These are phyloP conservation scores for Castanospermum australe DNA, from an alignment of 306 rosid species.

Conservation along the genomic window DNA sequence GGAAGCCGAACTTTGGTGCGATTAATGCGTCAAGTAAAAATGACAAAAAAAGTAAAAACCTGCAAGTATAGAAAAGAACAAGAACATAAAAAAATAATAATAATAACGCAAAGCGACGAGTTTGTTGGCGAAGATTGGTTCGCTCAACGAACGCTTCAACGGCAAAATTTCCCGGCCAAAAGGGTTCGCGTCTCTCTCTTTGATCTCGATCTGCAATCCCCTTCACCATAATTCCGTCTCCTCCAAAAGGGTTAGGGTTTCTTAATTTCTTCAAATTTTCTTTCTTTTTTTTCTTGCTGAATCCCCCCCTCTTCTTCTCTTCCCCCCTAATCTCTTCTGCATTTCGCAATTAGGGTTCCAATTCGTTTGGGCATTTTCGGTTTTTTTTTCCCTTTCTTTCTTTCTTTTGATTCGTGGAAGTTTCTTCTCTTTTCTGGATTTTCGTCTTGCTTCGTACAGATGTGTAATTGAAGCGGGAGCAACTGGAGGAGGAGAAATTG, in stretches of 20 bases:
- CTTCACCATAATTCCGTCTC: conserved; percentile 33
- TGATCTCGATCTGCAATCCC: conserved; percentile 34
- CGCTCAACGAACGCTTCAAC: conserved; percentile 92
- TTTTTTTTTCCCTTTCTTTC: not conserved
- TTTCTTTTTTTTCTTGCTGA: not conserved
- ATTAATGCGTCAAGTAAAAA: conserved; percentile 5
- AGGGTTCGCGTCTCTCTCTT: conserved; percentile 32
- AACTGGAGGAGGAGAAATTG: conserved; percentile 40
- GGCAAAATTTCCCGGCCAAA: conserved; percentile 79
- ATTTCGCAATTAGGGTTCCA: conserved; percentile 39
- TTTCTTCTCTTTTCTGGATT: not conserved
- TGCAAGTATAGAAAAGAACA: not conserved
- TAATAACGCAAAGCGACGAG: not conserved
- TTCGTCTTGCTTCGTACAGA: conserved; percentile 31
- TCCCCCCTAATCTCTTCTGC: not conserved
- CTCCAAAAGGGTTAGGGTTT: conserved; percentile 52
- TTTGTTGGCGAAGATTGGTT: conserved; percentile 64
- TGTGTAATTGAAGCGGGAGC: conserved; percentile 49
- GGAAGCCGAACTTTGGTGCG: not conserved
- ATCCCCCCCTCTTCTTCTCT: not conserved
- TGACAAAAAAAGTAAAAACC: not conserved
- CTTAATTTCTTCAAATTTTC: conserved; percentile 1
- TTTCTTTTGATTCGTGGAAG: conserved; percentile 24
- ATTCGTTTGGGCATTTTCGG: conserved; percentile 28
- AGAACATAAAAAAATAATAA: too few relatives aligned